A percentile compares a stretch with the other conserved stretches of the same genome.
These are phyloP conservation scores for Gossypium schwendimanii DNA, from an alignment of 441 rosid genomes.

Conservation along the genomic window DNA sequence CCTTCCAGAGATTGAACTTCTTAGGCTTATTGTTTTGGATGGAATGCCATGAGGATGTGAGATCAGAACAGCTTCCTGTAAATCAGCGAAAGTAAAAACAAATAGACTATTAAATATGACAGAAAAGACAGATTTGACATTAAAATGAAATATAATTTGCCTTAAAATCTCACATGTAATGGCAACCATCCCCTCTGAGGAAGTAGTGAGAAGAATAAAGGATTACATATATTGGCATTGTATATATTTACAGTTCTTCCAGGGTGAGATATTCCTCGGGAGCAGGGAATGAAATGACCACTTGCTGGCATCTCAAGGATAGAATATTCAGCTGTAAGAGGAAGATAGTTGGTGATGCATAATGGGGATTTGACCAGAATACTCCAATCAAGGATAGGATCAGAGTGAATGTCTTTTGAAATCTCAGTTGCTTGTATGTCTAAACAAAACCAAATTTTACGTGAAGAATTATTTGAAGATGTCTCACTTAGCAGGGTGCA, in stretches of 20 bases:
- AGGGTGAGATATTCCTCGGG: constrained; percentile 60
- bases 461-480: constrained; percentile 47
- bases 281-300: constrained; percentile 56
- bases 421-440: constrained; percentile 70
- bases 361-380: constrained; percentile 81
- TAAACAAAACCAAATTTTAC: constrained; percentile 74
- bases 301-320: constrained; percentile 62
- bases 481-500: constrained; percentile 58
- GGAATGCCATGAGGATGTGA: constrained; percentile 77
- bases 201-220: constrained; percentile 65
- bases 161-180: constrained; percentile 46
- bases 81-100: constrained; percentile 4
- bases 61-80: constrained; percentile 83
- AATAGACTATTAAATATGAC: constrained; percentile 14
- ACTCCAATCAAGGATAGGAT: constrained; percentile 93
- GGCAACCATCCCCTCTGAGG: constrained; percentile 95
- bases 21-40: constrained; percentile 66
- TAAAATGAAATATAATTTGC: constrained; percentile 11
- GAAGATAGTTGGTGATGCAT: constrained; percentile 74
- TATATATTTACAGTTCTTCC: constrained; percentile 73
- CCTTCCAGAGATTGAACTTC: constrained; percentile 93
- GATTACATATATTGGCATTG: constrained; percentile 65
- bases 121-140: not conserved
- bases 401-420: constrained; percentile 71
- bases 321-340: constrained; percentile 76